Base-by-base conservation (phyloP, 768 basidiomycete species). In the Collybia nuda region DNA sequence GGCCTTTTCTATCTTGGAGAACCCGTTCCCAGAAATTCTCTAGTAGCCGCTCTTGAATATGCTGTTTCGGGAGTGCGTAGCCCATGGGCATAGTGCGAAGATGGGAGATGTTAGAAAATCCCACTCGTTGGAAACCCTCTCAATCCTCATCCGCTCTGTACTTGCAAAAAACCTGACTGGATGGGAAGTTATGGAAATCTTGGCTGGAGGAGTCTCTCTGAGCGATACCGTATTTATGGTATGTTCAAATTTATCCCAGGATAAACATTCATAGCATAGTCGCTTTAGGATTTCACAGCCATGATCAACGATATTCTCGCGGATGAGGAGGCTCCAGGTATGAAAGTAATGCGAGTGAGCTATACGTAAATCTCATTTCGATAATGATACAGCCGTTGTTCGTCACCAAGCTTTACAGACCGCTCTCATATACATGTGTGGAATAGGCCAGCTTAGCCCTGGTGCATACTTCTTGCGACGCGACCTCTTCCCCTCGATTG, bases 131-230 rank as follows among this genome's bases (percentile, higher is more conserved):
- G 73, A 80, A 55, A 82, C 80, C 1, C 63, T 86, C 29, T 65
- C 74, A 0, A 64, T 82, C 12, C 26, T 81, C 3, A 59, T 78
- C 18, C 73, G 77, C 8, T 69, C 70, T 47, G 60, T 85, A 15
- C 67, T 88, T 46, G 69, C 68, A 32, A 87, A 87, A 66, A 77
- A 79, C 47, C 62, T 81, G 1, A 74, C 80, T 3, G 86, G 87
- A 24, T 87, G 82, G 84, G 86, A 88, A 58, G 75, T 82, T 6
- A 88, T 88, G 85, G 80, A 86, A 36, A 62, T 85, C 19, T 75
- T 87, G 39, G 84, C 83, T 2, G 82, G 83, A 12, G 79, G 78
- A 38, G 81, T 85, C 4, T 69, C 65, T 9, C 69, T 77, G 46
- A 85, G 84, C 46, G 86, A 88, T 60, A 55, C 51, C 15, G 70